A percentile compares a stretch with the other conserved stretches of the same genome.
Conservation (phyloP, 768 basidiomycete species). For the Kwoniella botswanensis region DNA sequence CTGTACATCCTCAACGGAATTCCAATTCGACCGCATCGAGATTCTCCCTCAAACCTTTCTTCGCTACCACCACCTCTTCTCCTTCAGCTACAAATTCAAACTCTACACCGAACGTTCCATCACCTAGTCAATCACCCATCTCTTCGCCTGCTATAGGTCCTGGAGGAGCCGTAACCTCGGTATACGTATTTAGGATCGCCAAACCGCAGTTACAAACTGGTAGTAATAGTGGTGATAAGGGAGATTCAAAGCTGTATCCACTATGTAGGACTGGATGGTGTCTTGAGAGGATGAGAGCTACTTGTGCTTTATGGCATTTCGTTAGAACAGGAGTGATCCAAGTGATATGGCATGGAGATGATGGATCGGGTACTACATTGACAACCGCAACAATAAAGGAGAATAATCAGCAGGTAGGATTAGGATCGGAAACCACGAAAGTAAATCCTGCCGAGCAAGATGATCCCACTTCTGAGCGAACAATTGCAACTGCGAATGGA, state of each 20-base stretch:
- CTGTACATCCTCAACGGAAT: conserved; percentile 66
- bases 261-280: conserved; percentile 87
- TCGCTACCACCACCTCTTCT: conserved; percentile 51
- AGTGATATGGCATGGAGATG: conserved; percentile 85
- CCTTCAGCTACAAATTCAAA: conserved; percentile 43
- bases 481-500: no score
- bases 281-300: conserved; percentile 75
- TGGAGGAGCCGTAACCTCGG: conserved; percentile 26
- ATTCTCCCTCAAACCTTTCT: conserved; percentile 59
- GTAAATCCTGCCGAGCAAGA: conserved; percentile 4
- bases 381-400: background rate
- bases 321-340: conserved; percentile 80
- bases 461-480: no score
- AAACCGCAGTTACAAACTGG: conserved; percentile 28
- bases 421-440: background rate
- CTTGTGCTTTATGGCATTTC: conserved; percentile 90
- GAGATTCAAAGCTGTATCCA: conserved; percentile 64
- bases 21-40: conserved; percentile 53
- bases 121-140: conserved; percentile 39
- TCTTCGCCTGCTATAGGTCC: conserved; percentile 39
- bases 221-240: conserved; percentile 30
- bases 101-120: conserved; percentile 26
- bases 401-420: no score
- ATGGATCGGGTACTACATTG: conserved; percentile 31
- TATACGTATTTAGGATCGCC: conserved; percentile 59